Base-by-base conservation (phyloP, 202 grass and related monocot species). In the Panicum virgatum region DNA sequence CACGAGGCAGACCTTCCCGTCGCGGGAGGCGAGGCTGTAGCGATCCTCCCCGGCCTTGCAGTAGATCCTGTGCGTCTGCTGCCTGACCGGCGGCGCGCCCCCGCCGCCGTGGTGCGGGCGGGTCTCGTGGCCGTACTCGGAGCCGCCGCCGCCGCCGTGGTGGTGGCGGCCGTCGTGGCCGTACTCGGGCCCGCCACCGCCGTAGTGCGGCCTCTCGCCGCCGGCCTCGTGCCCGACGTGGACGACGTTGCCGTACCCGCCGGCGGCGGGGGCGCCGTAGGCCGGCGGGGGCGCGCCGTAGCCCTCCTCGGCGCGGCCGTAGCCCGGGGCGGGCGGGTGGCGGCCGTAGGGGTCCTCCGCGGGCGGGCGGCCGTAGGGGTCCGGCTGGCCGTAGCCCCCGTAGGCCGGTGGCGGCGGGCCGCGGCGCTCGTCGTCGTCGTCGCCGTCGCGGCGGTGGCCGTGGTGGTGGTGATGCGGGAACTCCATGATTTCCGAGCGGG, bases 11-110 rank as follows among this genome's bases (percentile, higher is more conserved):
- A 91, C 86, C 11, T 86, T 86, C 73, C 86, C 88, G 22, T 85
- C 53, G 70, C 88, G 84, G 30, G 73, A 32, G 51, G 86, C 80
- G 73, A 97, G 93, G 84, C 80, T 86, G 86, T 87, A 92, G 19
- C 53, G 38, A 1, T 88, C 87, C 40, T 73, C 78, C 5, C 91
- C 91, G 0, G 83, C 93, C 83, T 93, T 97, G 83, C 88, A 91
- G 22, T 80, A 74, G 57, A 97, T 82, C 88, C 81, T 82, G 67
- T 69, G 82, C 9, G 86, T 93, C 34, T 77, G 86, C 80, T 89
- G 81, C 86, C 44, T 85, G 20, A 64, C 74, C 6, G 82, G 40
- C 38, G 73, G 20, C 6, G 70, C 77, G 9, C 26, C 57, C 7
- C 76, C 67, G 10, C 66, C 75, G 6, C 85, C 68, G 62, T 89